A percentile compares a stretch with the other conserved stretches of the same genome.
These are phyloP conservation scores for Pseudogymnoascus pannorum DNA, from an alignment of 2,329 filamentous ascomycete species.

Conservation along the genomic window DNA sequence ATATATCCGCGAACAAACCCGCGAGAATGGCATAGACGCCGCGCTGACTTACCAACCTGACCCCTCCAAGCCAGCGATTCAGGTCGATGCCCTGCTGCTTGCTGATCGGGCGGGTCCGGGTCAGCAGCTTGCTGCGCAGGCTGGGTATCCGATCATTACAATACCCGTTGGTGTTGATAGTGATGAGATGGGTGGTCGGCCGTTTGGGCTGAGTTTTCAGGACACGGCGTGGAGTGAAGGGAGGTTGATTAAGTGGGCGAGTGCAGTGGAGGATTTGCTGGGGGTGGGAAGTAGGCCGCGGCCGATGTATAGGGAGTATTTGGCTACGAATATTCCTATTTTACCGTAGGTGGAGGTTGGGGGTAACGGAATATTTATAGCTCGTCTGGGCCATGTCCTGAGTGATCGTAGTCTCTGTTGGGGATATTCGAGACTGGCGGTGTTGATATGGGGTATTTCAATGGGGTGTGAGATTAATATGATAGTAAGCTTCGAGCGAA, in stretches of 20 bases:
- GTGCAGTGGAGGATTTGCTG: conserved; percentile 9
- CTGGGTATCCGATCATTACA: conserved; percentile 8
- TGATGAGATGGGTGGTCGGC: background rate
- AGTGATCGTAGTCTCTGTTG: background rate
- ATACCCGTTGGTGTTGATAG: conserved; percentile 8
- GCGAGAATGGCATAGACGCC: conserved; percentile 5
- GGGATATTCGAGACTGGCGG: background rate
- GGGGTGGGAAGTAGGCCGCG: background rate
- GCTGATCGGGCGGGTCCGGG: conserved; percentile 6
- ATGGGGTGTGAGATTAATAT: background rate
- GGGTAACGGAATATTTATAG: background rate
- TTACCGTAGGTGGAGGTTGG: background rate
- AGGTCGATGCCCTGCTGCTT: conserved; percentile 5
- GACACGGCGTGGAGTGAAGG: conserved; percentile 6
- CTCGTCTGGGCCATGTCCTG: background rate
- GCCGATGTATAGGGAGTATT: background rate
- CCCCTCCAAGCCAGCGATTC: background rate
- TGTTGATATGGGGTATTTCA: background rate
- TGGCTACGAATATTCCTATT: background rate
- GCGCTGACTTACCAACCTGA: background rate
- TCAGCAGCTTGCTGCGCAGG: conserved; percentile 8
- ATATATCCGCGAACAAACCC: background rate
- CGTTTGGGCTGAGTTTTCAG: conserved; percentile 7
- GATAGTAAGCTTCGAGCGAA: background rate
- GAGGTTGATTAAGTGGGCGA: conserved; percentile 4